Percentiles rank a stretch among this genome's conserved stretches.
These are phyloP conservation scores for Candida hungchunana DNA, from an alignment of 805 yeast genomes.

Conservation along the genomic window DNA sequence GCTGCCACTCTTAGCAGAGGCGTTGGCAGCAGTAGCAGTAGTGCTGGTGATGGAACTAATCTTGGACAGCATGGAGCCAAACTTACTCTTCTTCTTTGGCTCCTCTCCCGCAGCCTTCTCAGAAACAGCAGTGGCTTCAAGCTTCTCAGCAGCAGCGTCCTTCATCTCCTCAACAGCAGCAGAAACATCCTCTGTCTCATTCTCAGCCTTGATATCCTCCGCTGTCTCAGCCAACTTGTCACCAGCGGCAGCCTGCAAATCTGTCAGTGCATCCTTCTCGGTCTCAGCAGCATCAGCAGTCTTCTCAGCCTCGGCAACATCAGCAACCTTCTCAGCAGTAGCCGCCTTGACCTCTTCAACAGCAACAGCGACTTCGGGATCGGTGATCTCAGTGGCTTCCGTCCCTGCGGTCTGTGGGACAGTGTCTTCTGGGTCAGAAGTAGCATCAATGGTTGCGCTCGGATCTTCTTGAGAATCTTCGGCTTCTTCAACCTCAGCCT, in stretches of 20 bases:
- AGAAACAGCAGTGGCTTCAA: slow-evolving; percentile 4
- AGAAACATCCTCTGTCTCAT: slow-evolving; percentile 1
- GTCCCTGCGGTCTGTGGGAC: slow-evolving; percentile 4
- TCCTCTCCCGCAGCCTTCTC: slow-evolving; percentile 4
- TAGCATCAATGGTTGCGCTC: slow-evolving; percentile 11
- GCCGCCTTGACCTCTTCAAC: slow-evolving; percentile 3
- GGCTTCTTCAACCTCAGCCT: slow-evolving; percentile 3
- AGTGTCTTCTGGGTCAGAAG: slow-evolving; percentile 11
- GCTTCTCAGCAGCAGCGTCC: slow-evolving; percentile 4
- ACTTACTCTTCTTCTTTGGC: slow-evolving; percentile 9
- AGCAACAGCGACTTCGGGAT: slow-evolving; percentile 3
- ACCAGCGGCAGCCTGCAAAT: slow-evolving; percentile 4
- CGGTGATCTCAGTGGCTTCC: slow-evolving; percentile 3
- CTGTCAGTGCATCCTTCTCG: slow-evolving; percentile 4
- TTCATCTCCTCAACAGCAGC: slow-evolving; percentile 8
- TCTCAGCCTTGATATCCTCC: neutral
- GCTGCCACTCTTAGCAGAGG: slow-evolving; percentile 2
- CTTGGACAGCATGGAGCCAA: slow-evolving; percentile 7
- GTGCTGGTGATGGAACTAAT: slow-evolving; percentile 1
- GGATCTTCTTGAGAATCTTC: slow-evolving; percentile 7
- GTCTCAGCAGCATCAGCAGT: slow-evolving; percentile 1
- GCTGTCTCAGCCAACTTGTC: slow-evolving; percentile 3
- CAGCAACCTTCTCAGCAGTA: slow-evolving; percentile 4
- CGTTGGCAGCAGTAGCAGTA: slow-evolving; percentile 1
- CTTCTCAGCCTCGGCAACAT: slow-evolving; percentile 2